Evolutionary conservation across 768 basidiomycete species (phyloP).

Genomic region (Suillus sp.): DNA sequence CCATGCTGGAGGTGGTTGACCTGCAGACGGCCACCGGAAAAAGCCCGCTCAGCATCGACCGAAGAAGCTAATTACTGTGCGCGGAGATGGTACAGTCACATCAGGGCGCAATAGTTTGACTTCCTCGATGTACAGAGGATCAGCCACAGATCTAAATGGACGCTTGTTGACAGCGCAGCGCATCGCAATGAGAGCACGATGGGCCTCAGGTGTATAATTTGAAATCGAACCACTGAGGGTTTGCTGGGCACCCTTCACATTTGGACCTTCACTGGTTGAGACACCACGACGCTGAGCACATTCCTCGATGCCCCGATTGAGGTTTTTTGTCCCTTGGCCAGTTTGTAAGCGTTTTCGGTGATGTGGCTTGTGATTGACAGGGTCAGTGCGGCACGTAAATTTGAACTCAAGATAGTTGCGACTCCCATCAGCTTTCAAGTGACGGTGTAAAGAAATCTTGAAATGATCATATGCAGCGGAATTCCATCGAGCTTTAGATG

Average conservation of each 20-base stretch:
- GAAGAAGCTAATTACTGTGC: constrained; percentile 27
- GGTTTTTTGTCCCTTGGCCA: too few relatives aligned
- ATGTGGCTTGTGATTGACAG: too few relatives aligned
- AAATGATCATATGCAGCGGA: neutral
- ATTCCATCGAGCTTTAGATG: neutral
- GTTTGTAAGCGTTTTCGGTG: too few relatives aligned
- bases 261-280: neutral
- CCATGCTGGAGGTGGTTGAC: constrained; percentile 38
- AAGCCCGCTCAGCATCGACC: constrained; percentile 41
- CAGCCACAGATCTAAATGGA: constrained; percentile 28
- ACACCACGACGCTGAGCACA: neutral
- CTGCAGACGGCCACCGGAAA: constrained; percentile 35
- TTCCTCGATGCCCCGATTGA: too few relatives aligned
- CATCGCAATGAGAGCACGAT: constrained; percentile 30
- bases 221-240: neutral
- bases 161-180: constrained; percentile 24
- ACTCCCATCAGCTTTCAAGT: neutral
- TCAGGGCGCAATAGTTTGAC: constrained; percentile 33
- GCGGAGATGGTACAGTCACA: constrained; percentile 27
- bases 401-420: neutral
- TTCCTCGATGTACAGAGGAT: constrained; percentile 28
- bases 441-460: neutral
- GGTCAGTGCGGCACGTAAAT: neutral
- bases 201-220: constrained; percentile 10
- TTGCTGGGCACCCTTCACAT: neutral